Evolutionary conservation across 1,284 basidiomycete genomes (phyloP), one percentile per base, ranked within the genome.

Genomic region (Wolfiporia cocos): DNA sequence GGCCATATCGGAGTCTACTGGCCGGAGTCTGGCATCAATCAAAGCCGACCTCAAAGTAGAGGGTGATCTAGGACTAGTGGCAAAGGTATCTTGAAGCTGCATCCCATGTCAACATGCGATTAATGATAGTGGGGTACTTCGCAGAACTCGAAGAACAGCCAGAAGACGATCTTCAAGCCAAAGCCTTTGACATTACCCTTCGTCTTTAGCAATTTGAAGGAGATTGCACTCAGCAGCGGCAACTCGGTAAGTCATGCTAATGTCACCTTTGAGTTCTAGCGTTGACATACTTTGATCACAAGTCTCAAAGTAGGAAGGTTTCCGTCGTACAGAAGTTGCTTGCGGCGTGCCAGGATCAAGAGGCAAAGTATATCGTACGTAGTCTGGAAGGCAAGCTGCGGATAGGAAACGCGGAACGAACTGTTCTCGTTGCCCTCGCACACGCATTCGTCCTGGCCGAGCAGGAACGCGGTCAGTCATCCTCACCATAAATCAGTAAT

Each of bases 311-410:
- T 43, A 94, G 92, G 66, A 99, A 99, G 62, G 91, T 97, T 11
- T 88, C 87, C 1, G 89, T 95, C 50, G 96, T 99, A 58, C 96
- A 92, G 39, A 92, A 94, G 58, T 73, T 99, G 2, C 74, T 99
- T 1, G 92, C 94, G 2, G 86, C 92, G 4, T 99, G 94, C 58
- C 84, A 92, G 56, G 89, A 83, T 34, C 73, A 79, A 30, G 86
- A 90, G 59, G 93, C 95, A 18, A 99, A 98, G 63, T 99, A 95
- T 62, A 88, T 99, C 49, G 86, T 99, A 40, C 85, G 96, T 37
- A 92, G 88, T 62, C 66, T 99, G 51, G 95, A 98, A 66, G 96
- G 96, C 43, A 99, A 99, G 65, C 76, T 99, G 28, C 81, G 96
- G 5, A 99, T 99, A 57, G 92, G 96, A 34, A 86, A 99, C 53